Conservation (phyloP, 1,139 yeast species). For the Suzukiozyma palmioleophila region DNA sequence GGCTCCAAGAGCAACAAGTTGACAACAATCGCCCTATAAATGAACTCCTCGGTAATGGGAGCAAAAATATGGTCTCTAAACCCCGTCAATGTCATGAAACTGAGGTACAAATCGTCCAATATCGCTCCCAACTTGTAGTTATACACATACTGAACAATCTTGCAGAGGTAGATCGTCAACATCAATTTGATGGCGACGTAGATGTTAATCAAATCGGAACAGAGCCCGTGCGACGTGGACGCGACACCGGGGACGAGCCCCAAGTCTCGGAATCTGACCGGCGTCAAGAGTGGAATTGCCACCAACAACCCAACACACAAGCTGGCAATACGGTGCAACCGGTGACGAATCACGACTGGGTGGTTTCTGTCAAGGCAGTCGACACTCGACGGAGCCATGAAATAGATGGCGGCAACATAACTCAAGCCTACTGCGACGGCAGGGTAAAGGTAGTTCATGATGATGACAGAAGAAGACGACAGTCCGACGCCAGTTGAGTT, state of each 20-base stretch:
- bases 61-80: constrained; percentile 70
- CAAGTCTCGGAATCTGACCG: constrained; percentile 13
- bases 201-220: constrained; percentile 22
- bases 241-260: constrained; percentile 28
- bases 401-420: constrained; percentile 39
- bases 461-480: too few species aligned
- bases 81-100: constrained; percentile 41
- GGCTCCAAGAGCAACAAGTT: constrained; percentile 14
- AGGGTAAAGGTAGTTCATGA: constrained; percentile 6
- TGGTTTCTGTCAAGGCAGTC: constrained; percentile 41
- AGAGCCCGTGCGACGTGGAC: constrained; percentile 14
- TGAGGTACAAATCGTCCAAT: constrained; percentile 7
- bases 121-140: constrained; percentile 1
- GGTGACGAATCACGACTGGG: constrained; percentile 31
- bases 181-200: constrained; percentile 27
- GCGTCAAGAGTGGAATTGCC: constrained; percentile 19
- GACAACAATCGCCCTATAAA: constrained; percentile 64
- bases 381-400: constrained; percentile 21
- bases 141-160: constrained; percentile 42
- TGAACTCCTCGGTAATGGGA: constrained; percentile 83
- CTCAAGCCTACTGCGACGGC: constrained; percentile 30
- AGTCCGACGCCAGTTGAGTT: too few species aligned
- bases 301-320: constrained; percentile 28
- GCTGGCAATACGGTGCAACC: constrained; percentile 31
- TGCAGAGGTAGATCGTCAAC: constrained; percentile 52